Evolutionary conservation across 2,329 filamentous ascomycete species (phyloP).

Genomic region (Rhytidhysteron rufulum): DNA sequence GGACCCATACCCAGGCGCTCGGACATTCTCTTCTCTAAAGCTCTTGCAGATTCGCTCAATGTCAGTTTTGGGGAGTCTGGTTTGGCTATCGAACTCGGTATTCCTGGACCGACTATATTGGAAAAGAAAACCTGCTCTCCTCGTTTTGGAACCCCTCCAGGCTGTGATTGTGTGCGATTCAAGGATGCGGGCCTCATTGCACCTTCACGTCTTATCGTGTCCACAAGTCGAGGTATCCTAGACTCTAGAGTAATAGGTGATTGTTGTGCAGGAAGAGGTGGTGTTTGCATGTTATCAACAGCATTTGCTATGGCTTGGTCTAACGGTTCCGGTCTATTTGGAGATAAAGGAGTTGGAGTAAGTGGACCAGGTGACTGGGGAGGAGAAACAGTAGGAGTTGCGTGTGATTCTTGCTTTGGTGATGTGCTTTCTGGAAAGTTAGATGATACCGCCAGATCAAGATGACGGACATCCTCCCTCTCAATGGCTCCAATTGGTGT

Average conservation of each 20-base stretch:
- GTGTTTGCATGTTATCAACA: conserved; percentile 31
- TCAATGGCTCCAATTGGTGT: conserved; percentile 36
- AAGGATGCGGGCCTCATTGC: conserved; percentile 20
- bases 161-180: conserved; percentile 34
- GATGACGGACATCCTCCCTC: conserved; percentile 55
- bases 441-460: conserved; percentile 56
- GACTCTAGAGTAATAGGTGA: conserved; percentile 23
- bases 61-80: conserved; percentile 20
- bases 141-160: conserved; percentile 25
- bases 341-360: conserved; percentile 26
- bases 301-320: conserved; percentile 30
- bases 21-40: conserved; percentile 69
- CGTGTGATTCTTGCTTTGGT: conserved; percentile 11
- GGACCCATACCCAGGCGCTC: conserved; percentile 66
- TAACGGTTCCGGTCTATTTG: conserved; percentile 30
- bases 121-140: conserved; percentile 4
- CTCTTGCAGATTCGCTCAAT: conserved; percentile 35
- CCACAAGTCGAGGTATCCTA: conserved; percentile 36
- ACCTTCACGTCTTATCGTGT: conserved; percentile 29
- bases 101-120: conserved; percentile 13
- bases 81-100: conserved; percentile 12
- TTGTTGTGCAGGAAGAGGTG: conserved; percentile 18
- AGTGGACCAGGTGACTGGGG: conserved; percentile 19
- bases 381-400: conserved; percentile 19
- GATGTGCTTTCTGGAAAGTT: conserved; percentile 27